Evolutionary conservation across 108 stramenopile species (phyloP), one percentile per base, ranked within the genome.

Genomic region (Skeletonema potamos): DNA sequence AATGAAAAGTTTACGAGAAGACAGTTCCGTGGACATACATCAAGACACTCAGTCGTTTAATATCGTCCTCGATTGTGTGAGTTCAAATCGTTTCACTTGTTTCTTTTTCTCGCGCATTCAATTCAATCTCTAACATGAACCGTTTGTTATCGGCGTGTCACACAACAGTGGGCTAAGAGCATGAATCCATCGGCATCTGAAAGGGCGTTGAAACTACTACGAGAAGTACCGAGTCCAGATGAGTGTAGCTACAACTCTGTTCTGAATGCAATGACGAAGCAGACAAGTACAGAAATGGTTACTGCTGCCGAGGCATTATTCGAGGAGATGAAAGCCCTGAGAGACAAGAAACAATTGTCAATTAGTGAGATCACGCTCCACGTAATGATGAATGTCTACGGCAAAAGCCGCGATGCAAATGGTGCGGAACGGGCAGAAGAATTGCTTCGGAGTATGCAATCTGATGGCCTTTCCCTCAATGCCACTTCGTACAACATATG

Each of bases 341-440:
- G 22, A 18, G 17, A 32, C 0, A 32, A 11, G 30, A 54, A 43
- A 18, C 54, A 66, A 10, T 11, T 70, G 32, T 20, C 51, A 17
- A 66, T 77, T 30, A 66, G 64, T 33, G 58, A 70, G 33, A 41
- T 70, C 20, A 70, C 77, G 1, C 66, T 66, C 32, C 69, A 77
- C 55, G 70, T 66, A 9, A 64, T 77, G 64, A 77, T 77, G 64
- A 77, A 65, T 43, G 58, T 77, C 8, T 54, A 71, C 44, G 70
- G 57, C 44, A 77, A 71, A 58, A 70, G 64, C 24, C 30, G 64
- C 27, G 24, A 54, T 24, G 20, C 27, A 27, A 51, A 72, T 12
- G 87, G 74, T 13, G 85, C 87, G 6, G 33, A 24, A 46, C 66
- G 72, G 41, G 85, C 85, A 8, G 85, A 88, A 59, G 41, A 48